Base-by-base conservation (phyloP, 495 filamentous ascomycete species). In the Penicillium cataractarum region DNA sequence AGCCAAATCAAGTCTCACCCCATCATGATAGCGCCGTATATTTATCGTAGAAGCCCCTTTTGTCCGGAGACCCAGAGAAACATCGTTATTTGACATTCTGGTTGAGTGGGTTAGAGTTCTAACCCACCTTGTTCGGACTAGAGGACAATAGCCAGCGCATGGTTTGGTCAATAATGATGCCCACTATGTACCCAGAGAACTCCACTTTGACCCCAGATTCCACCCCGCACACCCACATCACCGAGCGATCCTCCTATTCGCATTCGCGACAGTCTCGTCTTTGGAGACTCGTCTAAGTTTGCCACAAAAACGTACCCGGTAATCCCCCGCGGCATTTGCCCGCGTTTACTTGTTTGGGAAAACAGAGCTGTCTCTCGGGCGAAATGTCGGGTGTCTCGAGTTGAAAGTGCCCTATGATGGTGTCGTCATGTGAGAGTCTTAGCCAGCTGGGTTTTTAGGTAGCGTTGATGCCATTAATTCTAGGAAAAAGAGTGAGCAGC, bases 131-230 rank as follows among this genome's bases (percentile, higher is more conserved):
- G 46, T 27, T 26, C 6, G 46, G 46, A 49, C 46, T 49, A 27
- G 22, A 50, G 46, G 4, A 17, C 46, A 29, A 50, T 29, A 50
- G 26, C 26, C 13, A 50, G 26, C 12, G 22, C 7, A 48, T 48
- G 44, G 22, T 26, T 27, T 50, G 46, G 22, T 50, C 46, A 50
- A 50, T 50, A 50, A 29, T 27, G 13, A 50, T 27, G 46, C 13
- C 26, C 22, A 10, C 51, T 29, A 1, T 62, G 12, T 10, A 26
- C 19, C 40, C 12, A 46, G 32, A 13, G 24, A 39, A 17, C 44
- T 32, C 54, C 65, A 55, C 61, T 26, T 64, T 22, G 33, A 52
- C 66, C 66, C 66, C 66, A 40, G 66, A 65, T 69, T 49, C 63
- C 40, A 33, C 66, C 56, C 62, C 57, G 52, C 46, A 44, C 31